Percentiles rank a stretch among this genome's conserved stretches.
These are phyloP conservation scores for Vicia villosa DNA, from an alignment of 306 rosid genomes.

Conservation along the genomic window DNA sequence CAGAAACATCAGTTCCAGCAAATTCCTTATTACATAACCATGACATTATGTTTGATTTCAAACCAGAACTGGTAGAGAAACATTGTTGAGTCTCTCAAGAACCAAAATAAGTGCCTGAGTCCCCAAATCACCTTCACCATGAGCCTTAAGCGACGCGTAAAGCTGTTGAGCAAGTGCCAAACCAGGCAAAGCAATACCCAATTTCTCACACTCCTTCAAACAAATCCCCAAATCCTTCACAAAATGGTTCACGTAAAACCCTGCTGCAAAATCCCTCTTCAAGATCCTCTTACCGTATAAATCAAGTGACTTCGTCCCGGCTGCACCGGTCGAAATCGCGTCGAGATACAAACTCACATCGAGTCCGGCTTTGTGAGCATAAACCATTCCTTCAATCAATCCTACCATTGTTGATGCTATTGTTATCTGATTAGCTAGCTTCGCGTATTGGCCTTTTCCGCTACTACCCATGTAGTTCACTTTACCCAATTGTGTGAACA, in stretches of 20 bases:
- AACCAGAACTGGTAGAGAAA: constrained; percentile 42
- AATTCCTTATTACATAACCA: not conserved
- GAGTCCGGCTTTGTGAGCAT: constrained; percentile 78
- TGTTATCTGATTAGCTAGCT: constrained; percentile 79
- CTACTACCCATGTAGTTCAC: constrained; percentile 83
- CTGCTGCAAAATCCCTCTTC: constrained; percentile 78
- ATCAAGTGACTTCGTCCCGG: constrained; percentile 73
- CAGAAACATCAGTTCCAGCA: not conserved
- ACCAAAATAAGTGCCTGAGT: constrained; percentile 72
- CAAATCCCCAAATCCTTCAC: constrained; percentile 94
- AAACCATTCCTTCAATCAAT: constrained; percentile 82
- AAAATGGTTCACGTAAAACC: constrained; percentile 79
- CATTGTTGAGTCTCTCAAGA: constrained; percentile 80
- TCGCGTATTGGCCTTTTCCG: constrained; percentile 91
- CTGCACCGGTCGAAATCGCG: constrained; percentile 78
- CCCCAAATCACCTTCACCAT: constrained; percentile 81
- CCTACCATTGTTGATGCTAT: constrained; percentile 87
- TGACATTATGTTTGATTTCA: not conserved
- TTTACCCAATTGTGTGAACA: constrained; percentile 65
- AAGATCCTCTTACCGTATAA: constrained; percentile 63
- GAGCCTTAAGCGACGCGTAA: constrained; percentile 73
- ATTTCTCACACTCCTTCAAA: constrained; percentile 78
- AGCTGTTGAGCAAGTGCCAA: constrained; percentile 94
- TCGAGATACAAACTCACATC: constrained; percentile 64
- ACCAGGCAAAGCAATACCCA: constrained; percentile 85